A percentile compares a stretch with the other conserved stretches of the same genome.
phyloP scores from a whole-genome alignment of 2,329 filamentous ascomycete species.

The Ophiocordyceps camponoti-rufipedis region DNA sequence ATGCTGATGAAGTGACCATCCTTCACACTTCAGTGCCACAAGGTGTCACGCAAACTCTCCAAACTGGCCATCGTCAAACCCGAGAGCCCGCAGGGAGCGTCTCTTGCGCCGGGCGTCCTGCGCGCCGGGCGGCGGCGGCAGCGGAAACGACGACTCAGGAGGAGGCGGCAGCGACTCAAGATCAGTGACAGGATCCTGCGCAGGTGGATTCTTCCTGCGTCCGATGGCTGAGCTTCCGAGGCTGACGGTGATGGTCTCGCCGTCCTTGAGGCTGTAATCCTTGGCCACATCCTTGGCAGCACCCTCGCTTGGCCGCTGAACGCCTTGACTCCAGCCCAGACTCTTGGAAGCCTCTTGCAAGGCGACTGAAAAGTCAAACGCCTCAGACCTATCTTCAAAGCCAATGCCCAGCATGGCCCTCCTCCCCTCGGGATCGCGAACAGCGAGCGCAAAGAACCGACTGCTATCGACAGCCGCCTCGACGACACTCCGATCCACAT shows the following conservation, averaged over 20 bases:
- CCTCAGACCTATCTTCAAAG: conserved; percentile 72
- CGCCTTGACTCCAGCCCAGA: conserved; percentile 34
- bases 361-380: conserved; percentile 70
- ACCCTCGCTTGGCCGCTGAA: conserved; percentile 7
- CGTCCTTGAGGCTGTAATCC: conserved; percentile 76
- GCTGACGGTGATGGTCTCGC: conserved; percentile 74
- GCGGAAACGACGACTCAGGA: conserved; percentile 24
- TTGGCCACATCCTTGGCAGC: conserved; percentile 23
- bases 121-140: conserved; percentile 44
- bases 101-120: conserved; percentile 42
- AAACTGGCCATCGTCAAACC: conserved; percentile 78
- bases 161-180: conserved; percentile 4
- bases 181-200: conserved; percentile 37
- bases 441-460: conserved; percentile 70
- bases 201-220: conserved; percentile 19
- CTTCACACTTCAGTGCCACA: too few relatives aligned
- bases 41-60: conserved; percentile 50
- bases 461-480: conserved; percentile 64
- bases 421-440: conserved; percentile 55
- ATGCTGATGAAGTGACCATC: too few relatives aligned
- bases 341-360: conserved; percentile 62
- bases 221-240: conserved; percentile 38
- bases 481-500: conserved; percentile 45
- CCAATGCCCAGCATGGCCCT: conserved; percentile 72
- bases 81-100: conserved; percentile 43